phyloP scores from a whole-genome alignment of 1,139 yeast genomes.

The Wickerhamiella infanticola region DNA sequence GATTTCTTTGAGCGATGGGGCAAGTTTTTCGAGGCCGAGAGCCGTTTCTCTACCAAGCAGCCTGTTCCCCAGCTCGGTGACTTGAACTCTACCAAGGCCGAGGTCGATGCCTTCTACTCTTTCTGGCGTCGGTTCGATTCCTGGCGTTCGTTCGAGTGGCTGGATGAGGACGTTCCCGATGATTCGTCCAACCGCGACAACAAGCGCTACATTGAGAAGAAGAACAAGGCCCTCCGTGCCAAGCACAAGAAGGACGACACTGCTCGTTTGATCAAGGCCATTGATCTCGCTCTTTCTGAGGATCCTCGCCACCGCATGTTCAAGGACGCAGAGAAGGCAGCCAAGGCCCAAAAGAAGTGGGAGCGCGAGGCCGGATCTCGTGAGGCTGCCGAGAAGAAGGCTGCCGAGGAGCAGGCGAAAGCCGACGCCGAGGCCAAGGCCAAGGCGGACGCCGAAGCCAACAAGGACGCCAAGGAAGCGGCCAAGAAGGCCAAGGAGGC shows the following conservation, averaged over 20 bases:
- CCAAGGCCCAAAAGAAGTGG: slow-evolving; percentile 92
- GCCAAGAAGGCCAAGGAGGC: slow-evolving; percentile 93
- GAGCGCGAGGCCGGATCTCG: slow-evolving; percentile 96
- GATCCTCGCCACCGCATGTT: slow-evolving; percentile 91
- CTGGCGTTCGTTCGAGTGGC: slow-evolving; percentile 96
- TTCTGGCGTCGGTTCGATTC: slow-evolving; percentile 96
- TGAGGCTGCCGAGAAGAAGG: slow-evolving; percentile 69
- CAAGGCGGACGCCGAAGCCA: slow-evolving; percentile 52
- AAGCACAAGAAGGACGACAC: slow-evolving; percentile 97
- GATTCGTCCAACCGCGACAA: slow-evolving; percentile 98
- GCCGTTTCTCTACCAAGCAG: slow-evolving; percentile 77
- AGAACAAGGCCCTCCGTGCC: slow-evolving; percentile 91
- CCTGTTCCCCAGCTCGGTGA: slow-evolving; percentile 80
- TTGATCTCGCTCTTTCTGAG: slow-evolving; percentile 72
- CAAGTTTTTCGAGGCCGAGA: slow-evolving; percentile 80
- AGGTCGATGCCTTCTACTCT: slow-evolving; percentile 76
- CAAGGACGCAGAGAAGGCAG: slow-evolving; percentile 90
- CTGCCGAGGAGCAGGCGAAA: slow-evolving; percentile 47
- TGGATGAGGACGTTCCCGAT: slow-evolving; percentile 98
- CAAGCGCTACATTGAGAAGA: slow-evolving; percentile 96
- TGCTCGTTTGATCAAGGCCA: slow-evolving; percentile 72
- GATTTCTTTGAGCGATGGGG: slow-evolving; percentile 89
- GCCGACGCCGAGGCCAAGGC: slow-evolving; percentile 81
- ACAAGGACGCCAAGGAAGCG: slow-evolving; percentile 40
- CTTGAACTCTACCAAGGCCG: slow-evolving; percentile 51